Evolutionary conservation across 805 yeast genomes (phyloP).

Genomic region (Yarrowia sp.): DNA sequence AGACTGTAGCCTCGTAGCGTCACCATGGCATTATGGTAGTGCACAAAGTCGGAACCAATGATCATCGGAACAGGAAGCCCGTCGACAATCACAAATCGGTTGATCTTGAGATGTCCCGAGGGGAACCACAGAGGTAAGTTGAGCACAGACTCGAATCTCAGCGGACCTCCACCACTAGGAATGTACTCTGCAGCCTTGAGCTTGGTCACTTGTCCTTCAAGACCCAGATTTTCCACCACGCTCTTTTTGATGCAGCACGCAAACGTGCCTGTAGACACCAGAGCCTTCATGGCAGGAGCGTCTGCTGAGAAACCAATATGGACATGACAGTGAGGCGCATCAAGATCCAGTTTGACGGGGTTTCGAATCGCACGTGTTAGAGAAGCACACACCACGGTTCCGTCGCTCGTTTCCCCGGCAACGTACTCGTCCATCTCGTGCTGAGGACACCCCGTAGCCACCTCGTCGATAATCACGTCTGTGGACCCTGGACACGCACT

Average conservation of each 20-base stretch:
- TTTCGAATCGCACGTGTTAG: constrained; percentile 17
- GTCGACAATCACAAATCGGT: constrained; percentile 19
- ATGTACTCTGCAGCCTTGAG: constrained; percentile 22
- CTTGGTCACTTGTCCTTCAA: background rate
- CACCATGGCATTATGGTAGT: constrained; percentile 22
- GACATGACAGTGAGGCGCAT: constrained; percentile 35
- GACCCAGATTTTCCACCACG: constrained; percentile 31
- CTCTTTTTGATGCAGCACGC: constrained; percentile 22
- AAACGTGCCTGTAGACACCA: constrained; percentile 27
- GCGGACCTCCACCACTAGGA: constrained; percentile 12
- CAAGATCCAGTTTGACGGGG: constrained; percentile 21
- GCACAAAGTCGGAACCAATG: constrained; percentile 26
- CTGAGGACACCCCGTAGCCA: constrained; percentile 8
- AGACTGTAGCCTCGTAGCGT: constrained; percentile 24
- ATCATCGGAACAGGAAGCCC: constrained; percentile 28
- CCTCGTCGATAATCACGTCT: constrained; percentile 1
- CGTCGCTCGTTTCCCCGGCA: background rate
- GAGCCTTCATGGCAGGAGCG: constrained; percentile 11
- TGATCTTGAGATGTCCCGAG: constrained; percentile 16
- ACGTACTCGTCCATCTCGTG: constrained; percentile 29
- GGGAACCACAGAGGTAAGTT: constrained; percentile 35
- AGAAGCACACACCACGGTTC: constrained; percentile 8
- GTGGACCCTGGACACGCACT: constrained; percentile 6
- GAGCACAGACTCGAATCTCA: constrained; percentile 15
- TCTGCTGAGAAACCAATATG: constrained; percentile 32